Percentiles rank a stretch among this genome's conserved stretches.
phyloP scores from a whole-genome alignment of 1,284 basidiomycete genomes.

The Sanghuangporus baumii region DNA sequence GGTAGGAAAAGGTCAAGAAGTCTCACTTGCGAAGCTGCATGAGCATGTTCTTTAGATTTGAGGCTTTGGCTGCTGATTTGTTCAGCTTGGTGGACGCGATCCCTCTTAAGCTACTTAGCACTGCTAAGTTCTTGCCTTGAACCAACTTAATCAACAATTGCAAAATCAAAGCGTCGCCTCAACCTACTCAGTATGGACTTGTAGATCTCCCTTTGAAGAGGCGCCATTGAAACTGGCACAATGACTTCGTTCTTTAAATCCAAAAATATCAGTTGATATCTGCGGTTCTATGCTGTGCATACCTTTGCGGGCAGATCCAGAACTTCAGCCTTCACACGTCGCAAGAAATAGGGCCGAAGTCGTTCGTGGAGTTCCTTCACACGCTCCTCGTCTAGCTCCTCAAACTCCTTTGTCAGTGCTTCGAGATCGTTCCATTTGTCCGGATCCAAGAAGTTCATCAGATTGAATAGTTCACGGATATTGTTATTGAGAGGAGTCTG shows the following conservation, averaged over 20 bases:
- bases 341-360: slow-evolving; percentile 88
- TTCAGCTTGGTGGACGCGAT: slow-evolving; percentile 31
- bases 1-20: background rate
- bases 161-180: background rate
- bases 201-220: slow-evolving; percentile 87
- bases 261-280: slow-evolving; percentile 8
- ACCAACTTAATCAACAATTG: slow-evolving; percentile 10
- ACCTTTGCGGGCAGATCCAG: slow-evolving; percentile 91
- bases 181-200: slow-evolving; percentile 70
- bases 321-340: slow-evolving; percentile 90
- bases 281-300: slow-evolving; percentile 10
- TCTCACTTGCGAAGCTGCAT: slow-evolving; percentile 83
- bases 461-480: slow-evolving; percentile 88
- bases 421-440: slow-evolving; percentile 70
- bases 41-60: slow-evolving; percentile 71
- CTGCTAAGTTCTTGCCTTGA: slow-evolving; percentile 61
- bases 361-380: slow-evolving; percentile 73
- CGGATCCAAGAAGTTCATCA: slow-evolving; percentile 90
- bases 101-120: slow-evolving; percentile 55
- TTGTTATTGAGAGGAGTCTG: slow-evolving; percentile 97
- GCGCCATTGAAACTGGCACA: slow-evolving; percentile 86
- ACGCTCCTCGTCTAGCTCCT: slow-evolving; percentile 71
- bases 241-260: slow-evolving; percentile 74
- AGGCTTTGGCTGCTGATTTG: slow-evolving; percentile 32
- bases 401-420: slow-evolving; percentile 64